Evolutionary conservation across 2,329 filamentous ascomycete species (phyloP), one percentile per base, ranked within the genome.

Genomic region (Penicillium crustosum): DNA sequence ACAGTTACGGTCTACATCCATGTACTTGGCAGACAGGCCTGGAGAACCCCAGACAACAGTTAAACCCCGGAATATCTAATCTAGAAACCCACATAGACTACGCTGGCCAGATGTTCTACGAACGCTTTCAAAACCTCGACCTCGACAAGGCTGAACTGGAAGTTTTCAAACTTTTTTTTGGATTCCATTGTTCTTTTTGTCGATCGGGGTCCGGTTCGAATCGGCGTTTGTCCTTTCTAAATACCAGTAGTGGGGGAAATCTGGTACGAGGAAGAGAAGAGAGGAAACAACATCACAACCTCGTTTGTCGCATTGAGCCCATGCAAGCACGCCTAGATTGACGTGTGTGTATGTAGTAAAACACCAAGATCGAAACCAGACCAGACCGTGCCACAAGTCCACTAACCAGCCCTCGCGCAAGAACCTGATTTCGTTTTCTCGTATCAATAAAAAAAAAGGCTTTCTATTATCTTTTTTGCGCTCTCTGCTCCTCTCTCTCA

Each of bases 281-380:
- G 54, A 48, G 45, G 45, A 64, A 61, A 57, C 63, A 51, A 63
- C 57, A 67, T 68, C 67, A 70, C 67, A 68, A 69, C 68, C 68
- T 67, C 65, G 64, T 67, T 66, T 68, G 66, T 68, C 68, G 66
- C 66, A 70, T 70, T 67, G 64, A 70, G 66, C 66, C 67, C 68
- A 68, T 70, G 64, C 65, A 64, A 65, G 55, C 65, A 66, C 62
- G 62, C 53, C 65, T 49, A 64, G 35, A 62, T 56, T 43, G 58
- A 63, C 61, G 62, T 61, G 63, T 62, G 63, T 61, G 64, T 61
- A 66, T 66, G 61, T 67, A 66, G 52, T 66, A 66, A 66, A 67
- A 67, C 65, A 67, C 64, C 65, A 61, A 53, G 54, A 65, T 61
- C 64, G 23, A 67, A 59, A 64, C 65, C 65, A 67, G 62, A 65